Evolutionary conservation across 768 basidiomycete genomes (phyloP), one percentile per base, ranked within the genome.

Genomic region (Termitomyces sp.): DNA sequence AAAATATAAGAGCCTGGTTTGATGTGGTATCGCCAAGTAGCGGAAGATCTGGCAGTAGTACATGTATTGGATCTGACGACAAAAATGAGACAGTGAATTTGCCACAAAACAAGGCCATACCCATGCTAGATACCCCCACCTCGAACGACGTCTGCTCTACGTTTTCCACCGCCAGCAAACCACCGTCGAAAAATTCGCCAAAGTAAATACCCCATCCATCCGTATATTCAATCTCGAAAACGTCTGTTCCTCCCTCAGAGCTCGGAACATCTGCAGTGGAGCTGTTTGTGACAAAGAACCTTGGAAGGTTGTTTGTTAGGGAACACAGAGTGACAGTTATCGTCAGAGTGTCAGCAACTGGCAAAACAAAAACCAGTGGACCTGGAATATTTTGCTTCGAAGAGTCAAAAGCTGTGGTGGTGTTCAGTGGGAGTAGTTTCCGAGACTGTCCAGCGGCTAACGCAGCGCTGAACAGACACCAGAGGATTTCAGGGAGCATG

Each of bases 21-120:
- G 84, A 71, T 2, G 89, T 89, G 1, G 88, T 84, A 65, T 93
- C 91, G 3, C 87, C 88, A 2, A 91, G 70, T 6, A 88, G 67
- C 1, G 88, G 88, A 0, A 78, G 62, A 10, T 61, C 59, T 16
- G 67, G 53, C 11, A 81, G 62, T 5, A 68, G 53, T 55, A 75
- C 63, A 60, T 86, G 85, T 45, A 85, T 68, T 16, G 81, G 75
- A 11, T 59, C 84, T 85, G 39, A 9, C 11, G 29, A 38, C 27
- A 36, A 42, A 41, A 23, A 46, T 58, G 10, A 35, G 41, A 33
- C 5, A 4, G 20, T 35, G 12, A 16, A 45, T 45, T 20, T 45
- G 13, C n/a, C 15, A n/a, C 11, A 6, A 18, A 3, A 54, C 16
- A 20, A 27, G 32, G 16, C 47, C 68, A 50, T 57, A 76, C 78